Evolutionary conservation across 2,329 filamentous ascomycete species (phyloP).

Genomic region (Aspergillus sp.): DNA sequence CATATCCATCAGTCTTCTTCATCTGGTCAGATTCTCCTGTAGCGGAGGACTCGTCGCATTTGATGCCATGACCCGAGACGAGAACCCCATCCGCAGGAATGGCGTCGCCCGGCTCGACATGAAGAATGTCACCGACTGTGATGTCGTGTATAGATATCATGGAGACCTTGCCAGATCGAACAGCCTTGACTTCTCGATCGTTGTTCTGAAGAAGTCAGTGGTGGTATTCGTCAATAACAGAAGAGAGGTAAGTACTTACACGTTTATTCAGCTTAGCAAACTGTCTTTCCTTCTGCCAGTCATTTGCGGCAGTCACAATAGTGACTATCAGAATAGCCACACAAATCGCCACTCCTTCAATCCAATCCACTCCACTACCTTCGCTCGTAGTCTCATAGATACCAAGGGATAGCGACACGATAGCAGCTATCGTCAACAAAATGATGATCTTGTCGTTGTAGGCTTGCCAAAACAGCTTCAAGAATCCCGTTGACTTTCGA

Average conservation of each 20-base stretch:
- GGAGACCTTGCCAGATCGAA: slow-evolving; percentile 65
- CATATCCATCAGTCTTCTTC: slow-evolving; percentile 64
- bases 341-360: slow-evolving; percentile 67
- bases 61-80: slow-evolving; percentile 65
- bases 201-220: slow-evolving; percentile 54
- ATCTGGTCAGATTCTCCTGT: slow-evolving; percentile 74
- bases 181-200: slow-evolving; percentile 65
- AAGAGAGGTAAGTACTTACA: slow-evolving; percentile 25
- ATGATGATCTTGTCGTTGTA: slow-evolving; percentile 76
- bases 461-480: slow-evolving; percentile 65
- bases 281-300: slow-evolving; percentile 68
- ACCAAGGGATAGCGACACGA: slow-evolving; percentile 68
- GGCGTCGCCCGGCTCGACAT: slow-evolving; percentile 69
- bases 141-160: slow-evolving; percentile 68
- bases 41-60: slow-evolving; percentile 72
- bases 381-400: slow-evolving; percentile 65
- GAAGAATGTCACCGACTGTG: slow-evolving; percentile 68
- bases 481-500: slow-evolving; percentile 63
- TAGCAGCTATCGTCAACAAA: slow-evolving; percentile 66
- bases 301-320: slow-evolving; percentile 63
- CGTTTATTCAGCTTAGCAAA: slow-evolving; percentile 63
- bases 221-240: not conserved
- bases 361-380: slow-evolving; percentile 60
- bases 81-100: slow-evolving; percentile 71
- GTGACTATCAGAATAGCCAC: slow-evolving; percentile 67